Conservation (phyloP, 768 basidiomycete species). For the Mycena haematopus region DNA sequence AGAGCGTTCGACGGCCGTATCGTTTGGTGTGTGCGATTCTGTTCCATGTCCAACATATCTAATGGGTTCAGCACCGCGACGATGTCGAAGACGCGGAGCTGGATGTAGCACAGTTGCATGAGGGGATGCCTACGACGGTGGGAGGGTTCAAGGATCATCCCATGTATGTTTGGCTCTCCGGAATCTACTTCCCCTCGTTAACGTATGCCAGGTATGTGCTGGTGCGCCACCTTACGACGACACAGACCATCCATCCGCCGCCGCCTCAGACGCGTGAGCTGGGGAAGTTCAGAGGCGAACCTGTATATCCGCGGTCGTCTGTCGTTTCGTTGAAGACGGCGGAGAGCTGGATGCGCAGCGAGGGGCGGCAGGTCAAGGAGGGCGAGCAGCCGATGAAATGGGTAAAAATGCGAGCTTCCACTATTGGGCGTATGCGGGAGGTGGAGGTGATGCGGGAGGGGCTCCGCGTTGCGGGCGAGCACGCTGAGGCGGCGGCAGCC, state of each 20-base stretch:
- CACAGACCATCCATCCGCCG: slow-evolving; percentile 83
- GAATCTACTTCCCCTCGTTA: neutral
- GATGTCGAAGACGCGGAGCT: slow-evolving; percentile 93
- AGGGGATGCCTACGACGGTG: slow-evolving; percentile 93
- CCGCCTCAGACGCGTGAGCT: slow-evolving; percentile 68
- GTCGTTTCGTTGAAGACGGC: slow-evolving; percentile 89
- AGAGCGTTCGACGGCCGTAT: slow-evolving; percentile 74
- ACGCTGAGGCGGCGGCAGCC: slow-evolving; percentile 40
- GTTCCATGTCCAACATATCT: slow-evolving; percentile 27
- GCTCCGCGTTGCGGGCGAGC: slow-evolving; percentile 48
- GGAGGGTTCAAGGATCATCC: slow-evolving; percentile 97
- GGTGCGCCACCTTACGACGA: slow-evolving; percentile 84
- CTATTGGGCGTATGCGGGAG: slow-evolving; percentile 78
- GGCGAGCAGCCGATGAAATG: slow-evolving; percentile 89
- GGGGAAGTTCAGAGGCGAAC: slow-evolving; percentile 91
- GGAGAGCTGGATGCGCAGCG: slow-evolving; percentile 92
- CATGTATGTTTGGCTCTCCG: slow-evolving; percentile 55
- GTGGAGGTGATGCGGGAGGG: slow-evolving; percentile 54
- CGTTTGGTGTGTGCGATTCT: slow-evolving; percentile 66
- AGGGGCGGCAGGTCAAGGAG: slow-evolving; percentile 73
- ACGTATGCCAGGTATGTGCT: slow-evolving; percentile 72
- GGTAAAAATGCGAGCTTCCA: slow-evolving; percentile 85
- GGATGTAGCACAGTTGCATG: slow-evolving; percentile 73
- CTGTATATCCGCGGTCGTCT: slow-evolving; percentile 86
- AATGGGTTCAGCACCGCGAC: slow-evolving; percentile 74